phyloP scores from a whole-genome alignment of 257 asterid genomes.

The Nicotiana undulata region DNA sequence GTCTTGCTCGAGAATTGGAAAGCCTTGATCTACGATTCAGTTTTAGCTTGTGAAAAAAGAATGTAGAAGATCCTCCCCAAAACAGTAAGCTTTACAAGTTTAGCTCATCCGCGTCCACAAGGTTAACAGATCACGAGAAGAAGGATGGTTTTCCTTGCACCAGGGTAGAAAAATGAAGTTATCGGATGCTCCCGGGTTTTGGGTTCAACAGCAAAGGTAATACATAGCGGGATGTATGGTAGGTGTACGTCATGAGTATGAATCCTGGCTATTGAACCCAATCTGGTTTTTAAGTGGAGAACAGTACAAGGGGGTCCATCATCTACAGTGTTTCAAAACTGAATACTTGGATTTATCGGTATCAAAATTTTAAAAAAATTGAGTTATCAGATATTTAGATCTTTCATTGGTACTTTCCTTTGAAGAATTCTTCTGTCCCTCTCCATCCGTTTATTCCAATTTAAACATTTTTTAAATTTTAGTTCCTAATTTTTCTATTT shows the following conservation, averaged over 20 bases:
- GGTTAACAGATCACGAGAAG: not conserved
- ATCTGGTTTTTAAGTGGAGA: not conserved
- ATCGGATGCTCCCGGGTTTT: not conserved
- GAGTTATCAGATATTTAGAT: not conserved
- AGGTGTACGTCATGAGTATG: not conserved
- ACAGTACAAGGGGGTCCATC: not conserved
- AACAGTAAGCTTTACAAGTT: not conserved
- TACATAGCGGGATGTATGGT: not conserved
- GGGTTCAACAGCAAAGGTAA: not conserved
- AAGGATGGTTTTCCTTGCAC: not conserved
- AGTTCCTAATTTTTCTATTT: not conserved
- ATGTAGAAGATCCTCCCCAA: not conserved
- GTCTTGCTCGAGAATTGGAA: not conserved
- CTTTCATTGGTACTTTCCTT: not conserved
- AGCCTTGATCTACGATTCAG: not conserved
- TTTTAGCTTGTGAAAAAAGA: not conserved
- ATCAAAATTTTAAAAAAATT: not conserved
- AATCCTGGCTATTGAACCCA: not conserved
- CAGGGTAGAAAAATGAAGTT: not conserved
- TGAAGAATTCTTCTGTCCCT: not conserved
- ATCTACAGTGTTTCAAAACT: not conserved
- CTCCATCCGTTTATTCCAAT: not conserved
- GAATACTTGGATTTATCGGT: not conserved
- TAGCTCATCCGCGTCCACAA: not conserved
- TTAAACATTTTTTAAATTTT: not conserved